Evolutionary conservation across 169 alveolate genomes (phyloP).

Genomic region (Miamiensis avidus): DNA sequence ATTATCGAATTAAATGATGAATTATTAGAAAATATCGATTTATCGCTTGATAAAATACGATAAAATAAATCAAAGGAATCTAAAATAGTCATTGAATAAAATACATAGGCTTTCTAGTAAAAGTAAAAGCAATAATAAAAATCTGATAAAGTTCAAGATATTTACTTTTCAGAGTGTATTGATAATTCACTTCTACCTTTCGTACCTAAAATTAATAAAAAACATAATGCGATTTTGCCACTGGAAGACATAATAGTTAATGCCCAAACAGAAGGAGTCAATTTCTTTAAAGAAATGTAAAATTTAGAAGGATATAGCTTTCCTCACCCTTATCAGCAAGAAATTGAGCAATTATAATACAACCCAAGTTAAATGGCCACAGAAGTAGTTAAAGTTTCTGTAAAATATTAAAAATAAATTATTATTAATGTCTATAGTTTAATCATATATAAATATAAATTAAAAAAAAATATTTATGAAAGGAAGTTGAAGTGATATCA

Average conservation of each 20-base stretch:
- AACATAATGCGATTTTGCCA: slow-evolving; percentile 37
- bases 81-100: not conserved
- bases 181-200: slow-evolving; percentile 33
- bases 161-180: not conserved
- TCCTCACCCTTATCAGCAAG: slow-evolving; percentile 49
- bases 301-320: slow-evolving; percentile 8
- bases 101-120: not conserved
- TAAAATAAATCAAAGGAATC: not conserved
- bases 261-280: slow-evolving; percentile 16
- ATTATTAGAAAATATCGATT: slow-evolving; percentile 16
- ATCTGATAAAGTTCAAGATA: not conserved
- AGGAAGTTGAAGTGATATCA: slow-evolving; percentile 71
- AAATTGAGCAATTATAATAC: slow-evolving; percentile 26
- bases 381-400: slow-evolving; percentile 5
- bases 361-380: not conserved
- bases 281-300: slow-evolving; percentile 15
- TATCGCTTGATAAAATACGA: slow-evolving; percentile 7
- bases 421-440: slow-evolving; percentile 44
- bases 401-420: too few species aligned
- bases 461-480: slow-evolving; percentile 23
- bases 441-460: slow-evolving; percentile 53
- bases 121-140: too few species aligned
- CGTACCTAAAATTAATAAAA: slow-evolving; percentile 34
- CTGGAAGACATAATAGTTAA: slow-evolving; percentile 34
- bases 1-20: slow-evolving; percentile 5